Conservation (phyloP, 2,329 filamentous ascomycete species). For the Diplodia mutila region DNA sequence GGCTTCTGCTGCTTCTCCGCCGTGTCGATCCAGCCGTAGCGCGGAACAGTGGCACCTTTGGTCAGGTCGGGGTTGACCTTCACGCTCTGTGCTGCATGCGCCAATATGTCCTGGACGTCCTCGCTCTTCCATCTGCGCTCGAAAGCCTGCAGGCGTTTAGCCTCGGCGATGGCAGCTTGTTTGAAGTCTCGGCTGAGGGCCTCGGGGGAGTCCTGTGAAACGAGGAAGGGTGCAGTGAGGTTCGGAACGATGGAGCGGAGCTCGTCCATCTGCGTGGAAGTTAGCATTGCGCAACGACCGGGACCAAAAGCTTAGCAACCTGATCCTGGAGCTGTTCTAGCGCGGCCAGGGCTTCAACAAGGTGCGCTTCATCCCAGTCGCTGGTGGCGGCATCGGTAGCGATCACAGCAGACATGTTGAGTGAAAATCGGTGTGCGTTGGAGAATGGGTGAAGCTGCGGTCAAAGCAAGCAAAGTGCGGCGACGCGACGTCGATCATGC, state of each 20-base stretch:
- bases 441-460: not conserved
- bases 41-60: slow-evolving; percentile 37
- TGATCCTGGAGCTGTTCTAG: slow-evolving; percentile 50
- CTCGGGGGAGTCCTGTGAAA: slow-evolving; percentile 32
- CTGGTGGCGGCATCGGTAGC: not conserved
- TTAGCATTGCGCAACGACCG: slow-evolving; percentile 26
- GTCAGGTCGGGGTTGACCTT: slow-evolving; percentile 43
- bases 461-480: slow-evolving; percentile 5
- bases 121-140: slow-evolving; percentile 43
- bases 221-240: slow-evolving; percentile 46
- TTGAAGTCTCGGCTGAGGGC: slow-evolving; percentile 45
- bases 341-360: slow-evolving; percentile 48
- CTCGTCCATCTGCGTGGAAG: slow-evolving; percentile 42
- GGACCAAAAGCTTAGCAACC: slow-evolving; percentile 28
- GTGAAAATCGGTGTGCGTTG: not conserved
- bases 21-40: slow-evolving; percentile 46
- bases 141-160: slow-evolving; percentile 44
- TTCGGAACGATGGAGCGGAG: slow-evolving; percentile 49
- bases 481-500: slow-evolving; percentile 8
- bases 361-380: slow-evolving; percentile 45
- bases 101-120: slow-evolving; percentile 41
- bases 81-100: slow-evolving; percentile 42
- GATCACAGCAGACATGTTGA: not conserved
- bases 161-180: slow-evolving; percentile 41
- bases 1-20: slow-evolving; percentile 31